These are phyloP conservation scores for Curvularia hawaiiensis DNA, from an alignment of 2,329 filamentous ascomycete species.

Conservation along the genomic window DNA sequence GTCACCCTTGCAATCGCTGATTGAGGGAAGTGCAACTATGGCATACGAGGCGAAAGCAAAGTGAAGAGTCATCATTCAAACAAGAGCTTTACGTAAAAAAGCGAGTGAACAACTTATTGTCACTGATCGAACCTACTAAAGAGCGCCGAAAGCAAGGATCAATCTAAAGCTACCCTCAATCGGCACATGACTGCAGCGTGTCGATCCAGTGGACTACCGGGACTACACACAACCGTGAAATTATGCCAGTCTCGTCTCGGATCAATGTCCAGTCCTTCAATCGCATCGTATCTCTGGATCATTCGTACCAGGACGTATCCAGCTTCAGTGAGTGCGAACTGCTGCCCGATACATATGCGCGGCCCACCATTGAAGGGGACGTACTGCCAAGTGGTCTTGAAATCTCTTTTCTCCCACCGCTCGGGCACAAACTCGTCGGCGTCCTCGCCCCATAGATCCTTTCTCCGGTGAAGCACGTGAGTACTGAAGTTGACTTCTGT, in stretches of 20 bases:
- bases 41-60: no score
- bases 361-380: conserved; percentile 36
- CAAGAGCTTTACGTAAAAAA: no score
- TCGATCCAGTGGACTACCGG: conserved; percentile 3
- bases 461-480: conserved; percentile 25
- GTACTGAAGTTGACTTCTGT: conserved; percentile 18
- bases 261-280: conserved; percentile 10
- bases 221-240: conserved; percentile 11
- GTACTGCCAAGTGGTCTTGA: conserved; percentile 22
- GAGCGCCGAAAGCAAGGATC: not conserved
- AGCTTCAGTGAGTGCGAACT: conserved; percentile 27
- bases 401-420: conserved; percentile 23
- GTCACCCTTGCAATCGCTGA: no score
- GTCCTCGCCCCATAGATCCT: conserved; percentile 30
- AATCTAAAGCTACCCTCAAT: conserved; percentile 10
- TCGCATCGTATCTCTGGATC: conserved; percentile 2
- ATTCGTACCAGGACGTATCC: conserved; percentile 16
- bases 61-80: no score
- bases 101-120: no score
- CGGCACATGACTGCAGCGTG: conserved; percentile 6
- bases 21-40: no score
- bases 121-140: no score
- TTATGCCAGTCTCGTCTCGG: conserved; percentile 10
- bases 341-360: conserved; percentile 28
- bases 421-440: conserved; percentile 32